phyloP scores from a whole-genome alignment of 1,284 basidiomycete species.

The Trichosporon asahii region DNA sequence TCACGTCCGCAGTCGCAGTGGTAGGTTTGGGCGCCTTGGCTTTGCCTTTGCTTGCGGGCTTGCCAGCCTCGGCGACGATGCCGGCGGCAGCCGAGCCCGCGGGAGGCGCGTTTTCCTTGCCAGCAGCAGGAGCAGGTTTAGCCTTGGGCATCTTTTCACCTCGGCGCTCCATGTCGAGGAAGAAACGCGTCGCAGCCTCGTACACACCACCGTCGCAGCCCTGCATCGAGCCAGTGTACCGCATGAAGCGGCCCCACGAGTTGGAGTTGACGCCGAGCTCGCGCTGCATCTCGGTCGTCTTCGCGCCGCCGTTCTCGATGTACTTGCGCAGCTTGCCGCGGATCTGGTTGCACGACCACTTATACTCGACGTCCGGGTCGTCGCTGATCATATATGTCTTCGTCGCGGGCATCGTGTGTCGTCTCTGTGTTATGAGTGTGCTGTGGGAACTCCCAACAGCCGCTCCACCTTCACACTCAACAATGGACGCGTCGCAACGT shows the following conservation, averaged over 20 bases:
- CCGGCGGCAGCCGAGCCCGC: background rate
- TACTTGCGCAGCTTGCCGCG: constrained; percentile 7
- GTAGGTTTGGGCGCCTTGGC: constrained; percentile 1
- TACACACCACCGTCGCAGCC: background rate
- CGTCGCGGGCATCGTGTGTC: background rate
- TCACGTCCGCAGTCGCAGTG: constrained; percentile 8
- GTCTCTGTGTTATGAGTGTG: background rate
- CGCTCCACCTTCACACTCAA: background rate
- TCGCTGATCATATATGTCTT: background rate
- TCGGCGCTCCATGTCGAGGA: constrained; percentile 7
- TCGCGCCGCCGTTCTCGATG: constrained; percentile 13
- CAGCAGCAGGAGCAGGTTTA: background rate
- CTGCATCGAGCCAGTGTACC: constrained; percentile 3
- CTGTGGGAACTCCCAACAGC: background rate
- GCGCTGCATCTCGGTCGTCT: constrained; percentile 11
- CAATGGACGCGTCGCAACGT: background rate
- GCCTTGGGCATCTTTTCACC: constrained; percentile 8
- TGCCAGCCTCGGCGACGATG: background rate
- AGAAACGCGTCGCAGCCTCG: constrained; percentile 7
- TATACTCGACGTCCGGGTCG: constrained; percentile 3
- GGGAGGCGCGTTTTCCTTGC: background rate
- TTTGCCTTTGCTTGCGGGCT: background rate
- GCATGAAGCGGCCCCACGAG: constrained; percentile 14
- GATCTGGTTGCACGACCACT: constrained; percentile 15
- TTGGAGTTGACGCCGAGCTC: constrained; percentile 11